These are phyloP conservation scores for Populus pruinosa DNA, from an alignment of 345 rosid species.

Conservation along the genomic window DNA sequence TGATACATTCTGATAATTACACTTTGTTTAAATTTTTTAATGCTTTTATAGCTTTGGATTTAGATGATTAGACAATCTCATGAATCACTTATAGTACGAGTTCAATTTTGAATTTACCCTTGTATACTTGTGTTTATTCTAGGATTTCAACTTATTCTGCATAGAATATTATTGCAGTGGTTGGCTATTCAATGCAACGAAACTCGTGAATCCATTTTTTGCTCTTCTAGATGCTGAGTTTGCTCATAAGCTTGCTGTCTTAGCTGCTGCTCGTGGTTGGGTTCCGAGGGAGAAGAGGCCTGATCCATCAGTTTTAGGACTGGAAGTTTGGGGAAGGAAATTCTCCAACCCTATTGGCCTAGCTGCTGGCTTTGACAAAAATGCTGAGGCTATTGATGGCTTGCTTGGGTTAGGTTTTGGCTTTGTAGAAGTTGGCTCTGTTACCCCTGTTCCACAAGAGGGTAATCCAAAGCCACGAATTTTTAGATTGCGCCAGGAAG, in stretches of 20 bases:
- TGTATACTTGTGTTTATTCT: background rate
- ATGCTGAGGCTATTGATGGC: conserved; percentile 95
- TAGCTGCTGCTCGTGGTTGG: conserved; percentile 97
- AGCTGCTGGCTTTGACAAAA: conserved; percentile 99
- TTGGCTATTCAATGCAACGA: conserved; percentile 91
- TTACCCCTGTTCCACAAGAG: conserved; percentile 93
- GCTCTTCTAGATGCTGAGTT: conserved; percentile 92
- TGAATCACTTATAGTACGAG: background rate
- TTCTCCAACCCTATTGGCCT: conserved; percentile 95
- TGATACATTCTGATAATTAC: background rate
- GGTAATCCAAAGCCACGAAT: conserved; percentile 92
- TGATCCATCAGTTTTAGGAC: conserved; percentile 68
- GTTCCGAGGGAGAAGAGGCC: conserved; percentile 94
- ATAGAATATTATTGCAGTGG: conserved; percentile 52
- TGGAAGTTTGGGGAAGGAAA: conserved; percentile 95
- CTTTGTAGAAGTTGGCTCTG: conserved; percentile 96
- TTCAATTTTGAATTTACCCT: background rate
- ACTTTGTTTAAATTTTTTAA: no score
- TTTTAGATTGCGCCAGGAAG: conserved; percentile 77
- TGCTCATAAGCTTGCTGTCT: conserved; percentile 82
- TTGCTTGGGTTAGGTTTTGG: conserved; percentile 90
- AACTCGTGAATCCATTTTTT: conserved; percentile 88
- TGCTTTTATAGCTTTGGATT: background rate
- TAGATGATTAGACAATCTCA: background rate
- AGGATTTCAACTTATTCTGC: background rate